Evolutionary conservation across 306 rosid genomes (phyloP), one percentile per base, ranked within the genome.

Genomic region (Arachis hypogaea): DNA sequence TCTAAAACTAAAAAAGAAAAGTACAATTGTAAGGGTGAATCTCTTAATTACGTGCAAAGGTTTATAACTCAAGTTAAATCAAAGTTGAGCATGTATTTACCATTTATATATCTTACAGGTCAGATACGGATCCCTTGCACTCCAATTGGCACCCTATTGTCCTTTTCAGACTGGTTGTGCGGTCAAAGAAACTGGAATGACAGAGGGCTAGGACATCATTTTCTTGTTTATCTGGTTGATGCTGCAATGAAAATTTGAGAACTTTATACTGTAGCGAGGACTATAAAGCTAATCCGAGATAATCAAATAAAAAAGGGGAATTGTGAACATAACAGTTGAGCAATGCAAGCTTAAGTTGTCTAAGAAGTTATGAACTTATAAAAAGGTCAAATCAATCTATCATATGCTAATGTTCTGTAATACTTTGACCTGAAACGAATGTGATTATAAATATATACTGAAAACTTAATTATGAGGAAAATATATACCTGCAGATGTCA

Each of bases 401-500:
- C 59, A 66, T 11, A 59, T 43, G 45, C 33, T 52, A 76, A 64
- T 49, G 68, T 58, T 51, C 55, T 56, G 50, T 52, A 70, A 5
- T 33, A 71, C 59, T 71, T 58, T 63, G 68, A 58, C 57, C 52
- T 28, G 16, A 41, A 67, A 51, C 54, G 59, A 30, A 74, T 66
- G 57, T 42, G 36, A 46, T 45, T 63, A 75, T 7, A 71, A 2
- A n/a, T 42, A 36, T 11, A 47, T 3, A 68, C 61, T 11, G 7
- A 1, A 73, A 77, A 50, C 77, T 5, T 77, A 6, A 50, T 9
- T 74, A 41, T 54, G 59, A 22, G 40, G 30, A 68, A 41, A 59
- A 50, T 80, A 69, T 7, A 16, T 81, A 84, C 89, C 87, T 59
- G 80, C 49, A 54, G 75, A 57, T 56, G 47, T 57, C 77, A 56